Evolutionary conservation across 2,329 filamentous ascomycete species (phyloP).

Genomic region (Epichloe typhina): DNA sequence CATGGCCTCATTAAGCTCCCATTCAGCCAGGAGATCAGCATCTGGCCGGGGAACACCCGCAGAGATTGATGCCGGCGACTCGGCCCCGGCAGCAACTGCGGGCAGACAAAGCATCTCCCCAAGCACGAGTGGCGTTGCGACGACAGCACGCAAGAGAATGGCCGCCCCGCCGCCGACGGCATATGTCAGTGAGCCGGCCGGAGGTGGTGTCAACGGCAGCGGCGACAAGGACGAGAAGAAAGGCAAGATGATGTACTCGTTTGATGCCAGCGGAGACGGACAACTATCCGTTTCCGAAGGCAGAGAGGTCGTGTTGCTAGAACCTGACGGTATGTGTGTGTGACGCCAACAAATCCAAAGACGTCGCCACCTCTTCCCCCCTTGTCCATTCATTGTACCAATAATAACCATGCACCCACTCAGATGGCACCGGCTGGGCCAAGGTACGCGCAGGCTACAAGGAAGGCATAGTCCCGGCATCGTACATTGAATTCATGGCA

Average conservation of each 20-base stretch:
- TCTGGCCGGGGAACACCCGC: conserved; percentile 35
- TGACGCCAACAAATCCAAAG: too few species aligned
- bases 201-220: conserved; percentile 31
- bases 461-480: conserved; percentile 76
- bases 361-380: not conserved
- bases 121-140: conserved; percentile 13
- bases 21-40: conserved; percentile 53
- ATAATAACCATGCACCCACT: not conserved
- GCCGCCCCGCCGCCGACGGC: conserved; percentile 77
- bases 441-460: conserved; percentile 63
- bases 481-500: conserved; percentile 62
- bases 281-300: conserved; percentile 74
- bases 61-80: conserved; percentile 29
- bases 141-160: conserved; percentile 47
- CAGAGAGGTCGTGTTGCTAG: conserved; percentile 61
- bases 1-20: conserved; percentile 80
- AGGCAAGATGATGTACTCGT: conserved; percentile 83
- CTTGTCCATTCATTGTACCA: not conserved
- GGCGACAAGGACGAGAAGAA: conserved; percentile 35
- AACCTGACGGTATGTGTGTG: conserved; percentile 60
- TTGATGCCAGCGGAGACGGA: conserved; percentile 67
- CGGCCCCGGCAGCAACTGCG: conserved; percentile 12
- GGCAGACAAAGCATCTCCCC: conserved; percentile 16
- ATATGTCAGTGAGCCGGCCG: conserved; percentile 59
- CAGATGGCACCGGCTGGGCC: conserved; percentile 87